Evolutionary conservation across 2,329 filamentous ascomycete genomes (phyloP), one percentile per base, ranked within the genome.

Genomic region (Fusarium oxysporum): DNA sequence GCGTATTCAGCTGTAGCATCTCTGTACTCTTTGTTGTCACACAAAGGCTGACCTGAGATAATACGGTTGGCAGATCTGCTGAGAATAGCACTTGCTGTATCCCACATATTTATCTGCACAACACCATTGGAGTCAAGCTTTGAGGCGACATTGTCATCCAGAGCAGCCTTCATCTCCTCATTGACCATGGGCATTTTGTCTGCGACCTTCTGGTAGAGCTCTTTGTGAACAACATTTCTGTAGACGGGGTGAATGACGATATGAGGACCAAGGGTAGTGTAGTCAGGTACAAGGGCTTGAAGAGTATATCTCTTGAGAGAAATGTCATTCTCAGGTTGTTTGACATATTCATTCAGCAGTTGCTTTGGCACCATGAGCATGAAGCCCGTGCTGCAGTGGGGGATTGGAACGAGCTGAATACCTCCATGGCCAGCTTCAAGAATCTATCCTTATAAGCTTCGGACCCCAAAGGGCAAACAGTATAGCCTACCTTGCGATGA

Each of bases 11-110:
- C 66, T 16, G 63, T 70, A 23, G 63, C 63, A 23, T 70, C 66
- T 44, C 59, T 65, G 21, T 70, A 70, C 45, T 70, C 66, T 11
- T 60, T 55, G n/a, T 70, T 70, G 19, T 63, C 51, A 35, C 66
- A 70, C 38, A 70, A 16, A 55, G 63, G 66, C 51, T 62, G 64
- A n/a, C 63, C 66, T 21, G 66, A 70, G 51, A 70, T 70, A 21
- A 70, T 70, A 10, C 67, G 63, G 51, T 70, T 68, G 37, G 67
- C 67, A 55, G 67, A 70, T 40, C 67, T 61, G 41, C 67, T 70
- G 17, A 70, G 67, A 35, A 70, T 58, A 32, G 48, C 53, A 40
- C 59, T 70, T 1, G 67, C 63, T 21, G 63, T 68, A 32, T 70
- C 67, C 67, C 67, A 68, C 63, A 70, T 70, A 19, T 70, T 70